A percentile compares a stretch with the other conserved stretches of the same genome.
Evolutionary conservation across 2,329 filamentous ascomycete genomes (phyloP).

Genomic region (Sporothrix inflata): DNA sequence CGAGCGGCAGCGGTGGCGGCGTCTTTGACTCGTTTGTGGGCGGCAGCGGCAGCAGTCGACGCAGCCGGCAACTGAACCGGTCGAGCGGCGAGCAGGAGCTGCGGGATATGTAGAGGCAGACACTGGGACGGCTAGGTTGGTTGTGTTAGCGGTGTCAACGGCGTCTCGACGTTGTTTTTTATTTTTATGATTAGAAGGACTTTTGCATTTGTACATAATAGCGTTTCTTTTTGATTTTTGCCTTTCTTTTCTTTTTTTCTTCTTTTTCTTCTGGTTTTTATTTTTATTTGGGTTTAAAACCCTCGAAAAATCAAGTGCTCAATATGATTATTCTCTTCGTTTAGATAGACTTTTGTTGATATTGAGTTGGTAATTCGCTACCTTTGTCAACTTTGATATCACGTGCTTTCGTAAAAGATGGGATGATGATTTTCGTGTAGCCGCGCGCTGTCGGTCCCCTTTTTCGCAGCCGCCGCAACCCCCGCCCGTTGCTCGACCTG

Average conservation of each 20-base stretch:
- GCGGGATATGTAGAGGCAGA: conserved; percentile 31
- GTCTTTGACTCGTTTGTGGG: conserved; percentile 29
- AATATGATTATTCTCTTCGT: not conserved
- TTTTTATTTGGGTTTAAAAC: not conserved
- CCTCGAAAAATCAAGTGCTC: not conserved
- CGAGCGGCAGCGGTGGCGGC: not conserved
- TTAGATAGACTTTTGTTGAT: not conserved
- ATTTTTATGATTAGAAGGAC: conserved; percentile 10
- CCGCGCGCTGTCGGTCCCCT: not conserved
- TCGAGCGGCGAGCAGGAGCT: conserved; percentile 33
- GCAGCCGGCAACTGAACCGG: conserved; percentile 25
- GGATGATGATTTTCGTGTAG: conserved; percentile 6
- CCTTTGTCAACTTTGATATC: not conserved
- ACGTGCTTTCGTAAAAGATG: conserved; percentile 11
- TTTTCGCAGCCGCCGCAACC: conserved; percentile 5
- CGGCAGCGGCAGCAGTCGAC: conserved; percentile 5
- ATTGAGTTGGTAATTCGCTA: not conserved
- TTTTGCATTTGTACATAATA: not conserved
- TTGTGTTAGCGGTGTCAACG: not conserved
- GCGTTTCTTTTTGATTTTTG: not conserved
- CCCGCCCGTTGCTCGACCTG: not conserved
- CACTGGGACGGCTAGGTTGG: too few species aligned
- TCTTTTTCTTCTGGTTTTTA: not conserved
- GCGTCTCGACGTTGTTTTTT: not conserved
- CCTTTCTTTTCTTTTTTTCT: not conserved